phyloP scores from a whole-genome alignment of 176 grass and related monocot genomes.

The Cenchrus americanus region DNA sequence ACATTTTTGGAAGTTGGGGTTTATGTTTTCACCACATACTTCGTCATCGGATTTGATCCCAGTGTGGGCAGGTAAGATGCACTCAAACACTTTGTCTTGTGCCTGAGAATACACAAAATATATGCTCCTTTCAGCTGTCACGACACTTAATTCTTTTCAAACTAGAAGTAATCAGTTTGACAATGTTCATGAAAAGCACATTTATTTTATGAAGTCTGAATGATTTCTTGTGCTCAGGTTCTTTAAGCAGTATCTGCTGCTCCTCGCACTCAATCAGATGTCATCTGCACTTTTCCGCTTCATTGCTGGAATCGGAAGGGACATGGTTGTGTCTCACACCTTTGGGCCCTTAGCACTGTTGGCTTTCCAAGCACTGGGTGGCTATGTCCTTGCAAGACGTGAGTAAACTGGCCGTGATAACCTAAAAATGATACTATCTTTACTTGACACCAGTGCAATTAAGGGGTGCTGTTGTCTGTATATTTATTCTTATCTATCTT shows the following conservation, averaged over 20 bases:
- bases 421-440: conserved; percentile 19
- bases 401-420: conserved; percentile 27
- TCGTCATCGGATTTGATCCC: conserved; percentile 83
- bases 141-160: neutral
- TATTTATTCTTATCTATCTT: conserved; percentile 31
- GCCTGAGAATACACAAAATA: conserved; percentile 4
- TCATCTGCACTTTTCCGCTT: conserved; percentile 77
- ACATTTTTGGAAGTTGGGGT: conserved; percentile 81
- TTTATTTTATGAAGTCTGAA: conserved; percentile 19
- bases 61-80: conserved; percentile 62
- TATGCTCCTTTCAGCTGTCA: neutral
- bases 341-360: conserved; percentile 73
- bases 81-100: conserved; percentile 3
- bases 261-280: conserved; percentile 78
- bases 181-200: conserved; percentile 19
- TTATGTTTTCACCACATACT: conserved; percentile 80
- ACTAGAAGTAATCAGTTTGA: conserved; percentile 10
- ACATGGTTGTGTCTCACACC: conserved; percentile 85
- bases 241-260: conserved; percentile 80
- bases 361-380: conserved; percentile 64
- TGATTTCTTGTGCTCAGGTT: conserved; percentile 56
- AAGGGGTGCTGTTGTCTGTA: conserved; percentile 4
- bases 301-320: conserved; percentile 74
- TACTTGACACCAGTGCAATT: conserved; percentile 12
- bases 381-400: conserved; percentile 81